These are phyloP conservation scores for Bipolaris sorokiniana DNA, from an alignment of 2,329 filamentous ascomycete genomes.

Conservation along the genomic window DNA sequence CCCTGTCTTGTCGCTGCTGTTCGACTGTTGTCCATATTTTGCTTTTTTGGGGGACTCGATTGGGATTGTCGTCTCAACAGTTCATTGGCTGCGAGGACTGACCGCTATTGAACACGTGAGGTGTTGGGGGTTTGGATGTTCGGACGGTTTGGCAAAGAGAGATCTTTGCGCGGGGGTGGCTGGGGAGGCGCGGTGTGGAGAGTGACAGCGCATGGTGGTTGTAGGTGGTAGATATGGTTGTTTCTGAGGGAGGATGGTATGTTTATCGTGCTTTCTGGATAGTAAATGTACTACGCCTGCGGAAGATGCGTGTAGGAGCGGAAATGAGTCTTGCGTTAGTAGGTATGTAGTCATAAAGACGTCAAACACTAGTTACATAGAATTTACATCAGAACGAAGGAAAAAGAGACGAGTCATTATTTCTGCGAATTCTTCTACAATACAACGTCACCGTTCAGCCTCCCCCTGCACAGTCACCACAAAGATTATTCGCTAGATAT, in stretches of 20 bases:
- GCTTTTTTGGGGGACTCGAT: neutral
- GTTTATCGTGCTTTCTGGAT: neutral
- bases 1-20: too few species aligned
- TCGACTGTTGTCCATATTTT: neutral
- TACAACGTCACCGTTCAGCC: neutral
- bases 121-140: neutral
- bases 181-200: neutral
- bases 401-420: neutral
- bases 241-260: neutral
- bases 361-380: too few species aligned
- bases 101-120: neutral
- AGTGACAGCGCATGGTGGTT: neutral
- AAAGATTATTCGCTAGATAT: neutral
- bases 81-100: neutral
- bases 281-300: too few species aligned
- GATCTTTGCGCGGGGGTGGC: neutral
- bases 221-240: neutral
- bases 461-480: neutral
- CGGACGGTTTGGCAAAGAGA: neutral
- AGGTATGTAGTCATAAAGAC: neutral
- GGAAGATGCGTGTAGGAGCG: too few species aligned
- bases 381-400: neutral
- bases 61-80: neutral
- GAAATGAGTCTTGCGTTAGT: too few species aligned
- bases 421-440: neutral